Evolutionary conservation across 1,284 basidiomycete genomes (phyloP), one percentile per base, ranked within the genome.

Genomic region (Fomitopsis palustris): DNA sequence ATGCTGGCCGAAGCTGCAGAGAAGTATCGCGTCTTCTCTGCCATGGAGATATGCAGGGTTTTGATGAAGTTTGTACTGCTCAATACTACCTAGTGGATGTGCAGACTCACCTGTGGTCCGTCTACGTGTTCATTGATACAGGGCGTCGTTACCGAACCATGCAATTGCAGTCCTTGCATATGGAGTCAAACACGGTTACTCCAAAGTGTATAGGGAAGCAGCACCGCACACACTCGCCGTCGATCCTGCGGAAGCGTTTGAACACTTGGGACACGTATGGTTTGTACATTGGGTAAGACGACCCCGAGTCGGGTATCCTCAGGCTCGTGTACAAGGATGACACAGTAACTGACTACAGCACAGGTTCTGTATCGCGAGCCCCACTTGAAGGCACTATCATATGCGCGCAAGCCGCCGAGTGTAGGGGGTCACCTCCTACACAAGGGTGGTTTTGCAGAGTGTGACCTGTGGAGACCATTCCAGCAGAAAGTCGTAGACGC

Each of bases 1-100:
- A n/a, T 17, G 21, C 45, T 62, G 21, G 58, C 61, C n/a, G 61
- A 62, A 38, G 61, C 59, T 4, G 58, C 59, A 5, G 61, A 62
- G 51, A 62, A 62, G 38, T 62, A 62, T 49, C 33, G 49, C n/a
- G 61, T 62, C 25, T 62, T 35, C 42, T 33, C 56, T 3, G 61
- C 61, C 10, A 53, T 61, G 53, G 56, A 57, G 29, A 42, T 58
- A 7, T 62, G 61, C 53, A 57, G 57, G 33, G 31, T 58, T 4
- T 19, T 52, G 7, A 62, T 62, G 61, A 55, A 39, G 61, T 58
- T 52, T 2, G 56, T 55, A 5, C 16, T 27, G 5, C 7, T 17
- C 5, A 8, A 7, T 4, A 17, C n/a, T 27, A 21, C 16, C 16
- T 12, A 9, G 23, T 8, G 6, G 9, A 6, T 14, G 12, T n/a